Evolutionary conservation across 73 alveolate species (phyloP), one percentile per base, ranked within the genome.

Genomic region (Stentor coeruleus): DNA sequence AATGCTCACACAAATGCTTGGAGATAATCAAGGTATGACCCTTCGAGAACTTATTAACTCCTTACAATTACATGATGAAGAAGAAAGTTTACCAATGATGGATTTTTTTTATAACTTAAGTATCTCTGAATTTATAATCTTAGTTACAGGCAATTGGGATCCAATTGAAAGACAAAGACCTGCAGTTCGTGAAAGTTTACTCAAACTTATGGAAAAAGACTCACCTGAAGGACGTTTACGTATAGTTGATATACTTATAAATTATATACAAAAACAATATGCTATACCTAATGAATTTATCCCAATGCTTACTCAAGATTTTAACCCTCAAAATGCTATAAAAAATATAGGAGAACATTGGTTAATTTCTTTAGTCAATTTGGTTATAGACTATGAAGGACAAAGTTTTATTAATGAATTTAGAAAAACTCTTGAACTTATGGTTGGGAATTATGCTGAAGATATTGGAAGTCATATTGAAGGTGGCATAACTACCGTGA

Each of bases 111-210:
- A 66, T 2, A 0, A 2, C n/a, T 40, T 66, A 1, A 75, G 59
- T 0, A 2, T 75, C 0, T 33, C 72, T 20, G 83, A 75, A 40
- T 6, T 75, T 1, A 75, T 75, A 38, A 15, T 14, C 6, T 6
- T 75, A 38, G 83, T 66, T 0, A 0, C 85, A 26, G 83, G 83
- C 2, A 75, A 75, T 38, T 37, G 59, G 83, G 84, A 0, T 20
- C 59, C 72, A 0, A 39, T 75, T 39, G 59, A 37, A 20, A 20
- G 38, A 40, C 0, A 14, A 15, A 31, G 83, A 38, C 83, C 59
- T 14, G 59, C 26, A 75, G 83, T 40, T 1, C 33, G 72, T n/a
- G 72, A 39, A 75, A 2, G 38, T 33, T n/a, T 75, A 38, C 26
- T 39, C 35, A 75, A 30, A 2, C 15, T 15, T 20, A 39, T 75